A percentile compares a stretch with the other conserved stretches of the same genome.
These are phyloP conservation scores for Rosa multiflora DNA, from an alignment of 306 rosid genomes.

Conservation along the genomic window DNA sequence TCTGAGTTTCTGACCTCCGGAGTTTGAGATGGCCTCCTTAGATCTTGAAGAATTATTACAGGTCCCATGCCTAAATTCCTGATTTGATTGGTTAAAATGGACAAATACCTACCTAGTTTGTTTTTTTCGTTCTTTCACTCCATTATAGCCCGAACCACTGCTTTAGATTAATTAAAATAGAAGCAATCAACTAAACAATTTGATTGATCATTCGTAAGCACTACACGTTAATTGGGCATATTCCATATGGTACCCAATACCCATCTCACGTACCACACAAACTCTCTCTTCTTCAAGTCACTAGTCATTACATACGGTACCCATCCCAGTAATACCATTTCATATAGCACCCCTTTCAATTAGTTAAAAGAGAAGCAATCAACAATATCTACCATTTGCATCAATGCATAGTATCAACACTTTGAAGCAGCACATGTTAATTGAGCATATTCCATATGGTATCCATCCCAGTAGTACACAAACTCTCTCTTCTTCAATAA, in stretches of 20 bases:
- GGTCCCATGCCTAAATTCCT: not conserved
- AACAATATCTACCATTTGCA: not conserved
- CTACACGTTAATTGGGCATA: no score
- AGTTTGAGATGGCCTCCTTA: not conserved
- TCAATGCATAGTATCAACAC: not conserved
- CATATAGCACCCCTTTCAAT: no score
- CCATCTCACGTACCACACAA: no score
- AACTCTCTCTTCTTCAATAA: not conserved
- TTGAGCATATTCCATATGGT: not conserved
- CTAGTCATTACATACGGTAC: no score
- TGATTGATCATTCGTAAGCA: no score
- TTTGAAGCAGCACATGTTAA: not conserved
- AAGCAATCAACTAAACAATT: not conserved
- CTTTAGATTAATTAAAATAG: not conserved
- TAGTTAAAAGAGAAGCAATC: not conserved
- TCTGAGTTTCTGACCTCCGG: no score
- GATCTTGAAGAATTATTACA: not conserved
- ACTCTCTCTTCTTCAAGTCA: no score
- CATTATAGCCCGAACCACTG: not conserved
- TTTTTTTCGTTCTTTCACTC: not conserved
- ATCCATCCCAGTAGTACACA: not conserved
- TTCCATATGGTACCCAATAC: no score
- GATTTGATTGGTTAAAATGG: not conserved
- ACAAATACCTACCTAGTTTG: not conserved
- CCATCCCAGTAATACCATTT: no score